Evolutionary conservation across 225 moss, liverwort and hornwort species (phyloP), one percentile per base, ranked within the genome.

Genomic region (Polytrichum formosum): DNA sequence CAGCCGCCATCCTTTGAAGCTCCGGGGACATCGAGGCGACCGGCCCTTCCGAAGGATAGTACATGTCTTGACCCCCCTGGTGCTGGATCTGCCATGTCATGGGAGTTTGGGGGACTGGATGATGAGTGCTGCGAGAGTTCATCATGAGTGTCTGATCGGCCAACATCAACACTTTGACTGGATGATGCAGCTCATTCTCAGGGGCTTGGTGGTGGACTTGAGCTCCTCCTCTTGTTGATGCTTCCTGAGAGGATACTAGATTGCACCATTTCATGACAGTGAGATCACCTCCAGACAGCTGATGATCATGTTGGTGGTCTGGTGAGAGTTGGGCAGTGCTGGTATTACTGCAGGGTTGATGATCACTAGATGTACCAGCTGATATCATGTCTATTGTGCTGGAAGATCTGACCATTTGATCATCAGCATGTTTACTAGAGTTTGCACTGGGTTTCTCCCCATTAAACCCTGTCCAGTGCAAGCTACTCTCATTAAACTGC

Each of bases 61-160:
- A 84, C 70, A 87, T 74, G 56, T 91, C 94, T 68, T 90, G 86
- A 58, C 80, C 83, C 18, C 82, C 76, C 61, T 79, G 86, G 71
- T 90, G 91, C 25, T 90, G 91, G 19, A 91, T 81, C 78, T 88
- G 94, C 94, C 90, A 94, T 67, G 76, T 74, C 79, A 87, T 81
- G 46, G 62, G 71, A 16, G 46, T 60, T 18, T 59, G 71, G 53
- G 71, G 61, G 21, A 58, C 46, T 16, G 46, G 46, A 46, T 46
- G 46, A 46, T 46, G 46, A 46, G 46, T 3, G 46, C 46, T 46
- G 46, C 46, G 46, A 46, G 46, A 46, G 13, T 46, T 46, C 46
- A 46, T 13, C 46, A 46, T 13, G 6, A 74, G 75, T 3, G 74
- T 67, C 64, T 72, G 75, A 59, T 77, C 75, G 63, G 26, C 55